Evolutionary conservation across 306 rosid species (phyloP).

Genomic region (Citrullus mucosospermus): DNA sequence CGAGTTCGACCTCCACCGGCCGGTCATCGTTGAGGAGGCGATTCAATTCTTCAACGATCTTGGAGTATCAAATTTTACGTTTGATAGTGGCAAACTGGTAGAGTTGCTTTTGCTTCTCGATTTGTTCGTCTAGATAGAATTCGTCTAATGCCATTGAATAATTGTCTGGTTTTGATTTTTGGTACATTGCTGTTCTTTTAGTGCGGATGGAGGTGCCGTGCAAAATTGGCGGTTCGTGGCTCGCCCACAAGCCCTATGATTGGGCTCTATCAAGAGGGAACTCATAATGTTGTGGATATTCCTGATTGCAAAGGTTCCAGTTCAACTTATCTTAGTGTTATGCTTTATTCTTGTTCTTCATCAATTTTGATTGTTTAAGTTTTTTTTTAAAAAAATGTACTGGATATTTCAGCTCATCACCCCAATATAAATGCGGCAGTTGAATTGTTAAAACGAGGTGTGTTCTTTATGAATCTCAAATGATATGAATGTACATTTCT

Average conservation of each 20-base stretch:
- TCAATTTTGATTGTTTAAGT: neutral
- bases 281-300: slow-evolving; percentile 78
- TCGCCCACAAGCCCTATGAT: slow-evolving; percentile 46
- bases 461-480: neutral
- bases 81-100: slow-evolving; percentile 70
- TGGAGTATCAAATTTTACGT: slow-evolving; percentile 68
- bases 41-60: slow-evolving; percentile 44
- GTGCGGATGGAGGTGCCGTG: slow-evolving; percentile 99
- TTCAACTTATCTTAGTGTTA: neutral
- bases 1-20: slow-evolving; percentile 81
- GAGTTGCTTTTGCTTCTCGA: neutral
- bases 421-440: slow-evolving; percentile 84
- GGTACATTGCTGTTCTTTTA: neutral
- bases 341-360: neutral
- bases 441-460: slow-evolving; percentile 65
- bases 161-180: neutral
- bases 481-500: neutral
- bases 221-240: slow-evolving; percentile 87
- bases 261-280: slow-evolving; percentile 85
- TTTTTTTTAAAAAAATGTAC: neutral
- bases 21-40: slow-evolving; percentile 60
- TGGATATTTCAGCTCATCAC: slow-evolving; percentile 66
- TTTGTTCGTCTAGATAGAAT: neutral
- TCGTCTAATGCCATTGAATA: neutral
- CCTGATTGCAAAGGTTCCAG: slow-evolving; percentile 68